Percentiles rank a stretch among this genome's conserved stretches.
These are phyloP conservation scores for Chaetomiaceae sp. DNA, from an alignment of 2,329 filamentous ascomycete species.

Conservation along the genomic window DNA sequence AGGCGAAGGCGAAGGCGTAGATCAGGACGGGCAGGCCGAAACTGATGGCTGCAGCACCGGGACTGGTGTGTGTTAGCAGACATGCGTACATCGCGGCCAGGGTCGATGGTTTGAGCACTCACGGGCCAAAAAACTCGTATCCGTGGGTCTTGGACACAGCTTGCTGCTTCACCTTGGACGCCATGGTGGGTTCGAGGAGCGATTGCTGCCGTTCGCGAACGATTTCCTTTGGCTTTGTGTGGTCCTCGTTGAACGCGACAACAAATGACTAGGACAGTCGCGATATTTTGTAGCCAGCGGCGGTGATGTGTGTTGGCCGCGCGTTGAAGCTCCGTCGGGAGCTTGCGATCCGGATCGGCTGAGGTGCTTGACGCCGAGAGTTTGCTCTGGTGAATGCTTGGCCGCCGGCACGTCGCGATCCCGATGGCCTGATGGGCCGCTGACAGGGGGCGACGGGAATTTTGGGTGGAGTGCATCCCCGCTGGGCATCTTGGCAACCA, in stretches of 20 bases:
- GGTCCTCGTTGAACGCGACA: neutral
- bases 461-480: neutral
- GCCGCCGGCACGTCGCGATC: conserved; percentile 15
- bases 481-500: conserved; percentile 6
- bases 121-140: conserved; percentile 53
- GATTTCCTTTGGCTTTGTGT: neutral
- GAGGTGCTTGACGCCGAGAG: neutral
- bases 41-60: conserved; percentile 72
- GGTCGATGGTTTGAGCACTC: conserved; percentile 26
- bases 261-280: no score
- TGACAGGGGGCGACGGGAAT: conserved; percentile 1
- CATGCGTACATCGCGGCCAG: no score
- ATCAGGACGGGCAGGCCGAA: conserved; percentile 75
- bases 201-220: neutral
- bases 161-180: conserved; percentile 21
- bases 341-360: conserved; percentile 9
- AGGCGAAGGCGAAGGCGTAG: conserved; percentile 76
- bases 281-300: no score
- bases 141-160: conserved; percentile 35
- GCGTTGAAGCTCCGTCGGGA: neutral
- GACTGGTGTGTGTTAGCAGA: conserved; percentile 41
- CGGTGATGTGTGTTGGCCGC: neutral
- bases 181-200: conserved; percentile 15
- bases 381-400: neutral
- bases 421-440: conserved; percentile 12